phyloP scores from a whole-genome alignment of 805 yeast genomes.

The Pichia thaimueangensis region DNA sequence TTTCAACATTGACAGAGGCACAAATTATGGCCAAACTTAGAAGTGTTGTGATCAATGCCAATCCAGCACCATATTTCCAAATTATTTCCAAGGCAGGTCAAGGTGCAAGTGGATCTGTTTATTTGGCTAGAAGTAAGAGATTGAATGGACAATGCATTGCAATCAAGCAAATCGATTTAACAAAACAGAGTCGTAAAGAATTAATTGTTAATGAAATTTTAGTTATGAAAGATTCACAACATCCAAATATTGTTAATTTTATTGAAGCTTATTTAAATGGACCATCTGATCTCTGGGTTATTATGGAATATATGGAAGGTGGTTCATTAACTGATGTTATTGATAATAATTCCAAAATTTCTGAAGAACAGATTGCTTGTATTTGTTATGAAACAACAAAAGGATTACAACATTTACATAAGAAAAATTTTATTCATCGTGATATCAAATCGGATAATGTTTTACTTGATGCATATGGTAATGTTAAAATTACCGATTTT shows the following conservation, averaged over 20 bases:
- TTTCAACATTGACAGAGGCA: slow-evolving; percentile 70
- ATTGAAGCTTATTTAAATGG: slow-evolving; percentile 84
- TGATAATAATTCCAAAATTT: slow-evolving; percentile 73
- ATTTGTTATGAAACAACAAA: slow-evolving; percentile 85
- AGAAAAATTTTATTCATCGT: slow-evolving; percentile 88
- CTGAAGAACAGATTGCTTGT: slow-evolving; percentile 86
- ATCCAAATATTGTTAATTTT: slow-evolving; percentile 91
- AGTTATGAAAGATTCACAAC: slow-evolving; percentile 94
- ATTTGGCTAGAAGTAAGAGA: slow-evolving; percentile 63
- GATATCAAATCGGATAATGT: slow-evolving; percentile 97
- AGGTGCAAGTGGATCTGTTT: slow-evolving; percentile 97
- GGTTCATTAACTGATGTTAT: slow-evolving; percentile 95
- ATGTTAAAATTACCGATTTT: slow-evolving; percentile 92
- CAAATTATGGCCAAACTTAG: slow-evolving; percentile 78
- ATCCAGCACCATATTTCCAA: slow-evolving; percentile 79
- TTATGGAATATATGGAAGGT: slow-evolving; percentile 99
- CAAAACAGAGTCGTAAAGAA: slow-evolving; percentile 90
- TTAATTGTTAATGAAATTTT: slow-evolving; percentile 90
- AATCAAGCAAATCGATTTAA: slow-evolving; percentile 90
- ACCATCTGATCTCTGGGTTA: slow-evolving; percentile 87
- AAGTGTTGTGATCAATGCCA: slow-evolving; percentile 73
- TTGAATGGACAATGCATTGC: slow-evolving; percentile 66
- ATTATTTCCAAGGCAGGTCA: slow-evolving; percentile 88
- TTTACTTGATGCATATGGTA: slow-evolving; percentile 70
- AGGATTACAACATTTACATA: slow-evolving; percentile 88